Base-by-base conservation (phyloP, 202 grass and related monocot genomes). In the Carex arenaria region DNA sequence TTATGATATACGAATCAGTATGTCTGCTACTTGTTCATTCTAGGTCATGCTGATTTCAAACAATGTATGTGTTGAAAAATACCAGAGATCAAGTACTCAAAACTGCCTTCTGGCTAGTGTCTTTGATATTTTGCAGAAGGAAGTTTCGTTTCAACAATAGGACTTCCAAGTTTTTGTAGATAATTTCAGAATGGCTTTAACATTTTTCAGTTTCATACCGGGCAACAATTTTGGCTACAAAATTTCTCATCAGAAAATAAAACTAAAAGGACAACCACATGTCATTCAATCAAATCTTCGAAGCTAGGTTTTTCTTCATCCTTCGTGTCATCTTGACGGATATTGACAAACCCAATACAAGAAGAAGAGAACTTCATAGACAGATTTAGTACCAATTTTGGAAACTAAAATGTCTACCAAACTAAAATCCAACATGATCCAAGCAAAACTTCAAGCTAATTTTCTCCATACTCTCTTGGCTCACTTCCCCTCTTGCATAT, bases 361-460 rank as follows among this genome's bases (percentile, higher is more conserved):
- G 31, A 38, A 38, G 67, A 23, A 19, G 60, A 22, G 60, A 62
- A 26, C 20, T 23, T 62, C 20, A 62, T 12, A 62, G n/a, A 70
- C 7, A 34, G 67, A 70, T 70, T 70, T 19, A 31, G 15, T 9
- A 70, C 14, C 10, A 70, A 12, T 40, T 70, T 42, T 14, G 11
- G 13, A 23, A 32, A 47, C 45, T 40, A 68, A 32, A 32, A 68
- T 68, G 13, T 17, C 72, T 77, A 77, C 7, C 20, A 55, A 77
- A 77, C 57, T 80, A 63, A 80, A 80, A 40, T 42, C 5, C 55
- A 72, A 79, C n/a, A 63, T 90, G 61, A 19, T 86, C 81, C 80
- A 86, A 90, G 72, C 79, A 76, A 84, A 86, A 90, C 85, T 86
- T 81, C 84, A 90, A 80, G 12, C 57, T 66, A 47, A 90, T 84